A percentile compares a stretch with the other conserved stretches of the same genome.
These are phyloP conservation scores for Fusarium succisae DNA, from an alignment of 2,329 filamentous ascomycete genomes.

Conservation along the genomic window DNA sequence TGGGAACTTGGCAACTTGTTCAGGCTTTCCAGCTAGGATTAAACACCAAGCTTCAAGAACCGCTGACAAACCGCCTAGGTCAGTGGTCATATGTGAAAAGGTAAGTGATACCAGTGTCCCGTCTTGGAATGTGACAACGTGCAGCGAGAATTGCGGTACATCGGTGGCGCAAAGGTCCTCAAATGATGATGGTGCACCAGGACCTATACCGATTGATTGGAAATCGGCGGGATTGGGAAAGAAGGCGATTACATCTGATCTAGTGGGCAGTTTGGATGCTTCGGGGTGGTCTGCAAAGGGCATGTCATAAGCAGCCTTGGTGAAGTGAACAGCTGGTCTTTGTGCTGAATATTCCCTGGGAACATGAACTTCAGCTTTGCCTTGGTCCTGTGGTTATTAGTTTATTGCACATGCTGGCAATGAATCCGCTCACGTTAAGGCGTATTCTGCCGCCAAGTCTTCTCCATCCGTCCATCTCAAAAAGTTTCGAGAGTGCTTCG, in stretches of 20 bases:
- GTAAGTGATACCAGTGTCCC: background rate
- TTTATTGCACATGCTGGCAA: too few species aligned
- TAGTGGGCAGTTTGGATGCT: conserved; percentile 49
- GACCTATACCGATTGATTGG: background rate
- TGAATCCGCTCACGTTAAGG: background rate
- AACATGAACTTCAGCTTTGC: conserved; percentile 47
- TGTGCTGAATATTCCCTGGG: conserved; percentile 43
- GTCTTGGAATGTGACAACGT: background rate
- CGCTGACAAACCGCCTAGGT: background rate
- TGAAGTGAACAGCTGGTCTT: conserved; percentile 53
- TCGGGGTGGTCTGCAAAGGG: conserved; percentile 54
- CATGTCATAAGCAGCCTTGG: conserved; percentile 49
- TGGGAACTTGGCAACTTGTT: background rate
- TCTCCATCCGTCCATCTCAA: conserved; percentile 52
- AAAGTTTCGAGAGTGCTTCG: background rate
- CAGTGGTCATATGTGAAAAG: background rate
- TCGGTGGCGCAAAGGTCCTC: background rate
- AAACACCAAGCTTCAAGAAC: background rate
- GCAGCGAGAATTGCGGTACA: background rate
- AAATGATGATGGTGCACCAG: background rate
- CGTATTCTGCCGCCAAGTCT: conserved; percentile 52
- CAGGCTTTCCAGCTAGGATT: background rate
- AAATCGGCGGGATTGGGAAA: background rate
- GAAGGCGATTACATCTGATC: background rate
- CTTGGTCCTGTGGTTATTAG: background rate